Base-by-base conservation (phyloP, 805 yeast species). In the Lipomyces lipofer region DNA sequence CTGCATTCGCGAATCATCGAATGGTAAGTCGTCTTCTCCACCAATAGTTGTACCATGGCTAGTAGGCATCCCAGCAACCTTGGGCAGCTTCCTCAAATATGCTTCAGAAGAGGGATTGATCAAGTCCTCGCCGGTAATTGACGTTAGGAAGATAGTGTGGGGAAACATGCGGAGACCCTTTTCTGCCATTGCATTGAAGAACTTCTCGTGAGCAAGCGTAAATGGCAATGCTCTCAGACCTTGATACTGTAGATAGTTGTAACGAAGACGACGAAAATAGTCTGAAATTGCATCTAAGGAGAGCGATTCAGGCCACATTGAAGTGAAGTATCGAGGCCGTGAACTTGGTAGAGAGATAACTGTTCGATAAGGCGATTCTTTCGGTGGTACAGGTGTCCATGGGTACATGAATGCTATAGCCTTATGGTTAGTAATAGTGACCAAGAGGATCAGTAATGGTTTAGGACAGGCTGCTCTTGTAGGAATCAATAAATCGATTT, bases 301-400 rank as follows among this genome's bases (percentile, higher is more conserved):
- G 15, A n/a, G 15, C n/a, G 38, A 7, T 33, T 19, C n/a, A 7
- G 25, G 47, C 36, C 48, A 49, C 27, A n/a, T 25, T 36, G 24
- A 49, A 42, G 15, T 33, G 39, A n/a, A 42, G 24, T 22, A 30
- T 8, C 32, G 3, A 2, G 10, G 4, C 45, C 45, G 32, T 12
- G 4, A 2, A 33, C 3, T 17, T 8, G 50, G 50, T 8, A 47
- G 4, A 2, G 42, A 13, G 5, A 46, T 12, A 10, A 49, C 43
- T 27, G 28, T 36, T 30, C 53, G 39, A 39, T 49, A 49, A 4
- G 47, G 49, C 19, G 49, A 49, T n/a, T 8, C 15, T 1, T 22
- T 21, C n/a, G 53, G 53, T 9, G 53, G 53, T 15, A 30, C n/a
- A 6, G 53, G 49, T 29, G 53, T 49, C 53, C 53, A 43, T 13